Base-by-base conservation (phyloP, 805 yeast species). In the Cyberlindnera maritima region DNA sequence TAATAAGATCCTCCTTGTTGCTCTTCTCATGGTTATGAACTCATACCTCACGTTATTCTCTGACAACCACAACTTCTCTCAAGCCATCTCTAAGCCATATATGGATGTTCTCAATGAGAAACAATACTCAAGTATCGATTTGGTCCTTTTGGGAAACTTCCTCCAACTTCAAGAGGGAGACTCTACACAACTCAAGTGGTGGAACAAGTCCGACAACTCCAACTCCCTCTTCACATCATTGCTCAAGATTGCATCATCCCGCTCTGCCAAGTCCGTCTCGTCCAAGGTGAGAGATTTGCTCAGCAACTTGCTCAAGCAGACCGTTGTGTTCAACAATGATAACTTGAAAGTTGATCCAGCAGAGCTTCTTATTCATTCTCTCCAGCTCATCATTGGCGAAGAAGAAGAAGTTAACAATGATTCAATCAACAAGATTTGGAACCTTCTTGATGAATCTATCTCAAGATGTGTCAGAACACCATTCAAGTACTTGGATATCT, bases 401-500 rank as follows among this genome's bases (percentile, higher is more conserved):
- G 28, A 36, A 10, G 28, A 36, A 4, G 53, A 45, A 6, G 41
- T 36, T 5, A 46, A 48, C 3, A 49, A 50, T 62, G 25, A 58
- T 56, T 47, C 43, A 13, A n/a, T 48, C 14, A 26, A 41, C 1
- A 67, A 68, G 33, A 59, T 89, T 2, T 84, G 88, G 84, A 69
- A 68, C 11, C 62, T 88, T 26, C 52, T 92, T 7, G 96, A 92
- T 60, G 94, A 91, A 62, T 69, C 88, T 0, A 73, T 89, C 26
- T 72, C 88, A 1, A 75, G 97, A 52, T 74, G 83, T 50, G 75
- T 84, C 32, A 75, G 79, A 51, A 66, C 89, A 0, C 97, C 98
- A 0, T 94, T 85, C 67, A 89, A 87, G 60, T 92, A 90, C 56
- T 75, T 88, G 44, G 97, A 92, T 60, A 51, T 63, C 43, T 72